Evolutionary conservation across 2,329 filamentous ascomycete species (phyloP), one percentile per base, ranked within the genome.

Genomic region (Biscogniauxia sp.): DNA sequence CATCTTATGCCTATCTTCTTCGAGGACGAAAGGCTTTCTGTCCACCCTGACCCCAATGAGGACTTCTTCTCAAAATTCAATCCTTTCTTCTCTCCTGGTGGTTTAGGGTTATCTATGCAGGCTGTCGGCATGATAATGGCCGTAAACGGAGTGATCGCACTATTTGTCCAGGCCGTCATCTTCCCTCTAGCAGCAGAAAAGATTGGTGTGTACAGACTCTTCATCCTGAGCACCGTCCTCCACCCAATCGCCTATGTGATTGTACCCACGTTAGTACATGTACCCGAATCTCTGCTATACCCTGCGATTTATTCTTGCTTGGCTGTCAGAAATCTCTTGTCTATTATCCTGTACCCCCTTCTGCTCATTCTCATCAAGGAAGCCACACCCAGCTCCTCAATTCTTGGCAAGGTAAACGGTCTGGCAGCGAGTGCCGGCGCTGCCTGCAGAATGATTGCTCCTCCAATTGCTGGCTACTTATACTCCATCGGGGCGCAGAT

Each of bases 1-100:
- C 91, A 96, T 73, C 83, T 97, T 0, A 82, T 97, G 57, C 93
- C 93, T 7, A 97, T 97, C 61, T 97, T 97, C 77, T 86, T 97
- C 56, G 93, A 97, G 74, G 93, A 97, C 69, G 82, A 87, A 50
- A 83, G 84, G 28, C 78, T 76, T 63, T 72, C 76, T 25, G 72
- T 78, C 53, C 74, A 78, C 51, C 72, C 78, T 5, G 65, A 76
- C 23, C 62, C 74, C 51, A 67, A 67, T 1, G 63, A 67, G 20
- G 63, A 70, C 23, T 66, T 72, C 1, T 62, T 70, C 5, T 63
- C 68, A 5, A 60, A 69, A n/a, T 69, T 71, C 51, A 82, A 76
- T 66, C 78, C 74, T 1, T 78, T 90, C 50, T 82, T 84, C 70
- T 85, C 82, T 0, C 81, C 85, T 8, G 86, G 87, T 25, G 87